Percentiles rank a stretch among this genome's conserved stretches.
Evolutionary conservation across 1,139 yeast genomes (phyloP).

Genomic region (Candida sp.): DNA sequence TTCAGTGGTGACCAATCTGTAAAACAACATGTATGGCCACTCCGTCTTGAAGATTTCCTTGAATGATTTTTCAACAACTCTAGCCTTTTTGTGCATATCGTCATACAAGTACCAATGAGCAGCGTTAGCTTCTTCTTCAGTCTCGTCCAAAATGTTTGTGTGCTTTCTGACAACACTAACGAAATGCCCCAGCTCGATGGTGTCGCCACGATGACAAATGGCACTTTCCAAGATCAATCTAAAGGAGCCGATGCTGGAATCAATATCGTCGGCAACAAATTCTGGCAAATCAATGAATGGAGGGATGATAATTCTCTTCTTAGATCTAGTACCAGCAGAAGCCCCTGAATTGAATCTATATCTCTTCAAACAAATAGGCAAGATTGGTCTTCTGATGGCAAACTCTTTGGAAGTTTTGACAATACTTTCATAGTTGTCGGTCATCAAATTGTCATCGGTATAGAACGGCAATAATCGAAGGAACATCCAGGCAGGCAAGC

Average conservation of each 20-base stretch:
- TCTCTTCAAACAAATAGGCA: conserved; percentile 77
- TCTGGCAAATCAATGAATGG: conserved; percentile 71
- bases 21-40: conserved; percentile 76
- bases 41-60: conserved; percentile 61
- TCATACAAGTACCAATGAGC: conserved; percentile 71
- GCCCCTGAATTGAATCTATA: conserved; percentile 55
- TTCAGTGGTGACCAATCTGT: conserved; percentile 55
- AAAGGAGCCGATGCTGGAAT: conserved; percentile 52
- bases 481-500: conserved; percentile 88
- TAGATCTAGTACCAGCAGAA: conserved; percentile 55
- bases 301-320: conserved; percentile 65
- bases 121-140: conserved; percentile 45
- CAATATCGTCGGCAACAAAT: conserved; percentile 73
- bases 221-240: conserved; percentile 76
- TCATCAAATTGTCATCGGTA: conserved; percentile 54
- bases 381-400: conserved; percentile 64
- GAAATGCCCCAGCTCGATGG: conserved; percentile 74
- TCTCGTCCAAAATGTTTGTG: conserved; percentile 27
- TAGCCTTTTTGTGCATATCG: conserved; percentile 50
- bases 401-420: conserved; percentile 44
- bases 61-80: conserved; percentile 55
- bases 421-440: conserved; percentile 25
- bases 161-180: conserved; percentile 57
- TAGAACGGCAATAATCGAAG: conserved; percentile 77
- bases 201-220: conserved; percentile 72